Evolutionary conservation across 805 yeast species (phyloP).

Genomic region (Alloascoidea hylecoeti): DNA sequence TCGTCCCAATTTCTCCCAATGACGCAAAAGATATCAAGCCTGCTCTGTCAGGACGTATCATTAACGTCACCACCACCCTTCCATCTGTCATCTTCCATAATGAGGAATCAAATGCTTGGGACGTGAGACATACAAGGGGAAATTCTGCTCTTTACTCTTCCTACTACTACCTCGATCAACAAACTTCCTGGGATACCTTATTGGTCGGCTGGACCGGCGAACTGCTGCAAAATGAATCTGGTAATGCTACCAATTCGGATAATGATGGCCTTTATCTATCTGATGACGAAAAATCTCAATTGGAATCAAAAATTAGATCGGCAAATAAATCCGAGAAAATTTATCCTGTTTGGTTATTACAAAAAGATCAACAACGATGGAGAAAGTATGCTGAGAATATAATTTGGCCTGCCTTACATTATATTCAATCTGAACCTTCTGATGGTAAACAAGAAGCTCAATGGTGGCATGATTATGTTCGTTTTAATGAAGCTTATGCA

Average conservation of each 20-base stretch:
- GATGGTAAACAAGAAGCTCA: slow-evolving; percentile 56
- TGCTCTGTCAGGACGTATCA: slow-evolving; percentile 46
- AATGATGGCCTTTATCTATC: slow-evolving; percentile 48
- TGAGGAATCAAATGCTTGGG: slow-evolving; percentile 18
- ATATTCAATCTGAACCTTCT: slow-evolving; percentile 65
- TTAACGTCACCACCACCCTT: slow-evolving; percentile 52
- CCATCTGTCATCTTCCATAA: slow-evolving; percentile 45
- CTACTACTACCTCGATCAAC: slow-evolving; percentile 43
- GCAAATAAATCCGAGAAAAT: slow-evolving; percentile 35
- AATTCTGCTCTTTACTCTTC: slow-evolving; percentile 77
- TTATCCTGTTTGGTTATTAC: slow-evolving; percentile 82
- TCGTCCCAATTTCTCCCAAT: neutral
- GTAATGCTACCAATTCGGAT: slow-evolving; percentile 5
- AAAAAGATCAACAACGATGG: slow-evolving; percentile 75
- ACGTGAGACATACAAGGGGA: slow-evolving; percentile 56
- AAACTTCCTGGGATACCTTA: slow-evolving; percentile 77
- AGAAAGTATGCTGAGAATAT: slow-evolving; percentile 80
- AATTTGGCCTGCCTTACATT: slow-evolving; percentile 92
- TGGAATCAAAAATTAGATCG: slow-evolving; percentile 29
- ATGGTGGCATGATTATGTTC: slow-evolving; percentile 80
- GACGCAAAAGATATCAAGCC: neutral
- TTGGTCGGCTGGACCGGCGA: slow-evolving; percentile 96
- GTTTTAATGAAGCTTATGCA: slow-evolving; percentile 83
- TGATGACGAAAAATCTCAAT: slow-evolving; percentile 34
- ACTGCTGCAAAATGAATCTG: slow-evolving; percentile 18